Base-by-base conservation (phyloP, 805 yeast genomes). In the Ogataea ganodermae region DNA sequence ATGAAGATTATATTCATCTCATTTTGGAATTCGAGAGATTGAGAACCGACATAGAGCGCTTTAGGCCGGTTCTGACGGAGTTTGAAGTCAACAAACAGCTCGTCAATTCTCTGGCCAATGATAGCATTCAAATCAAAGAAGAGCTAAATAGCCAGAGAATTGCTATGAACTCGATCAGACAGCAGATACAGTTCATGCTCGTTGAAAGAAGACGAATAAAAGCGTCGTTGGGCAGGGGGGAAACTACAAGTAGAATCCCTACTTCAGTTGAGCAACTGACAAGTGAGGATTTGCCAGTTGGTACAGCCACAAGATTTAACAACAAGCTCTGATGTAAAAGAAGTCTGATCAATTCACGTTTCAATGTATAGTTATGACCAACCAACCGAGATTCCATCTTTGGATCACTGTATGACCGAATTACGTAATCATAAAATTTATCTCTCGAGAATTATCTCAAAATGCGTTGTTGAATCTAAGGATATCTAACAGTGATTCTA, bases 141-240 rank as follows among this genome's bases (percentile, higher is more conserved):
- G 81, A 78, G 45, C 50, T 78, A 52, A 74, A 68, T 48, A 59
- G 66, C 42, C 81, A 77, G 49, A 56, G 79, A 42, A 58, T 73
- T 45, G 62, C 72, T 27, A 60, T 78, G 37, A 72, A 70, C 51
- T 73, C 77, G 43, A 52, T 78, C 16, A 58, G 81, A 28, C 79
- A 78, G 50, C 83, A 78, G 53, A 60, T 78, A 27, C 82, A 77
- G 51, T 78, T 73, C 50, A 62, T 78, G 51, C 48, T 76, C 44
- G 68, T 76, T 48, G 70, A 72, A 17, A 66, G 78, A 48, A 67
- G 75, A 35, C 56, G 74, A 28, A 51, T 52, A 33, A 52, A 52
- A 27, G 37, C 49, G 4, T 46, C 56, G 2, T n/a, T 47, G 37
- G 22, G 48, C 10, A 49, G 37, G 22, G 22, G 41, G 23, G 17